These are phyloP conservation scores for Trapa incisa DNA, from an alignment of 345 rosid genomes.

Conservation along the genomic window DNA sequence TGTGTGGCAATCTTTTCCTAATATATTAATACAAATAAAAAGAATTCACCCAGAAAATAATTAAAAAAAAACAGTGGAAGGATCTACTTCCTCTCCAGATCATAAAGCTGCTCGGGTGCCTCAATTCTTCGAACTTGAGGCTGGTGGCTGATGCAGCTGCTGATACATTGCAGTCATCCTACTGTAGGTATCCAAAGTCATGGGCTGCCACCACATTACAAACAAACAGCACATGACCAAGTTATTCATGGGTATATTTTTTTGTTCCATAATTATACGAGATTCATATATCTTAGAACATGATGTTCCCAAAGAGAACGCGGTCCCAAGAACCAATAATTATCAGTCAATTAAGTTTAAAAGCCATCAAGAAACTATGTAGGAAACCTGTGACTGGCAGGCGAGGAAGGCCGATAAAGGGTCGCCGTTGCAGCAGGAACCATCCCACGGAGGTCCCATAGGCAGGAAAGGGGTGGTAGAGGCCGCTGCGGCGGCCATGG, in stretches of 20 bases:
- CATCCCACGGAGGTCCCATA: constrained; percentile 51
- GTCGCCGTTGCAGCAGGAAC: constrained; percentile 32
- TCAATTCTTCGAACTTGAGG: constrained; percentile 19
- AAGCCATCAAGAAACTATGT: too few relatives aligned
- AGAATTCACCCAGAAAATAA: too few relatives aligned
- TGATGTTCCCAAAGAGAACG: too few relatives aligned
- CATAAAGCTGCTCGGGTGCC: too few relatives aligned
- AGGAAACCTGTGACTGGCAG: constrained; percentile 50
- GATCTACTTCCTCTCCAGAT: too few relatives aligned
- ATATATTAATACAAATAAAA: too few relatives aligned
- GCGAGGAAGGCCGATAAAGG: constrained; percentile 60
- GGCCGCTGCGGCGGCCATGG: constrained; percentile 10
- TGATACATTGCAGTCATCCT: constrained; percentile 76
- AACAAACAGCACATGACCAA: background rate
- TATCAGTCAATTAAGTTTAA: too few relatives aligned
- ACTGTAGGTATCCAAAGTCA: constrained; percentile 65
- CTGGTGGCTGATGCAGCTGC: constrained; percentile 42
- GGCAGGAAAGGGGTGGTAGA: constrained; percentile 36
- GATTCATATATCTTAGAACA: too few relatives aligned
- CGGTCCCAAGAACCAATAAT: background rate
- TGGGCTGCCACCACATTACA: constrained; percentile 36
- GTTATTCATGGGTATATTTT: too few relatives aligned
- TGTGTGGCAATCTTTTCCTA: too few relatives aligned
- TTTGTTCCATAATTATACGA: too few relatives aligned
- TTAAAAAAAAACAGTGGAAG: too few relatives aligned